Conservation (phyloP, 139 green algal species). For the Coelastrella sp. region DNA sequence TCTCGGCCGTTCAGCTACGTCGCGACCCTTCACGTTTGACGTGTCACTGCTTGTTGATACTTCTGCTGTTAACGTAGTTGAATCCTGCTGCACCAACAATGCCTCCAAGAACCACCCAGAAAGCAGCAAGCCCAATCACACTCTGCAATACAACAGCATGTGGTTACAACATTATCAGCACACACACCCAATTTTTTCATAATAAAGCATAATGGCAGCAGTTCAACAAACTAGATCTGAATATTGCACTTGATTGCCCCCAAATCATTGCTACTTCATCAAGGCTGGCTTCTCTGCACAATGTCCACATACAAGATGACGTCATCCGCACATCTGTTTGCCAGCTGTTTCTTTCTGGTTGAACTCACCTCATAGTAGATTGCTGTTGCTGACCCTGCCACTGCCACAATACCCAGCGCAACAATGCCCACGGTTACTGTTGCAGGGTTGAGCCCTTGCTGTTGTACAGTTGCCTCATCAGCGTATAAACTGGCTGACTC, state of each 20-base stretch:
- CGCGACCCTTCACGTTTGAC: not conserved
- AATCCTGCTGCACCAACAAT: conserved; percentile 41
- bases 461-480: conserved; percentile 10
- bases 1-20: no score
- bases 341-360: not conserved
- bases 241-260: no score
- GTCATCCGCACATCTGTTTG: no score
- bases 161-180: not conserved
- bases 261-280: no score
- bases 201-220: no score
- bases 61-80: conserved; percentile 58
- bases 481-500: conserved; percentile 48
- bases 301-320: no score
- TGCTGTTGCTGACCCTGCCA: conserved; percentile 69
- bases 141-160: conserved; percentile 57
- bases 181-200: not conserved
- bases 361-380: conserved; percentile 72
- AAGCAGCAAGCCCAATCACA: conserved; percentile 57
- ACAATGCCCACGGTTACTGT: conserved; percentile 58
- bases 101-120: conserved; percentile 64
- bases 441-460: conserved; percentile 56
- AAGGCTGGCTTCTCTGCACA: no score
- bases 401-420: conserved; percentile 64
- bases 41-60: conserved; percentile 13
- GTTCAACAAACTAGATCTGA: no score